These are phyloP conservation scores for Fusarium dimerum DNA, from an alignment of 2,329 filamentous ascomycete genomes.

Conservation along the genomic window DNA sequence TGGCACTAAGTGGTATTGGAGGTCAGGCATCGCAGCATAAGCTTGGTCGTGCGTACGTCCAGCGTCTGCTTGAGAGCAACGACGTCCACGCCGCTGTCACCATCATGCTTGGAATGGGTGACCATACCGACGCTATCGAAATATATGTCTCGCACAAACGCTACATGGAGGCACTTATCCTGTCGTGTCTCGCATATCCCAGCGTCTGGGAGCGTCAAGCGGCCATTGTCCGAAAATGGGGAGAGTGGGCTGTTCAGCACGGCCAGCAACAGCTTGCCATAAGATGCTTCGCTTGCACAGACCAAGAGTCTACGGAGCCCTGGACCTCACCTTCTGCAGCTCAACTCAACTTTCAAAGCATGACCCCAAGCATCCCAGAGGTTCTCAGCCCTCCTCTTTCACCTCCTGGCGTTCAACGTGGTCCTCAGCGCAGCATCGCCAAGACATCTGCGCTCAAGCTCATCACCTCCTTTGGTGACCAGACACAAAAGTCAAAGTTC, in stretches of 20 bases:
- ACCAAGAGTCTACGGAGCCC: slow-evolving; percentile 78
- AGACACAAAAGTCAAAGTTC: slow-evolving; percentile 63
- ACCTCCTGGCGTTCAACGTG: slow-evolving; percentile 64
- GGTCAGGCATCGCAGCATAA: slow-evolving; percentile 78
- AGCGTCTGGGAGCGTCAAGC: slow-evolving; percentile 89
- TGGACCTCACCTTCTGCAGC: slow-evolving; percentile 83
- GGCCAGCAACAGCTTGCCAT: slow-evolving; percentile 89
- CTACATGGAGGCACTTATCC: slow-evolving; percentile 89
- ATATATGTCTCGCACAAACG: slow-evolving; percentile 90
- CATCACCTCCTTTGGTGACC: slow-evolving; percentile 82
- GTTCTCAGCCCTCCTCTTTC: slow-evolving; percentile 72
- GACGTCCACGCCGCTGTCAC: slow-evolving; percentile 92
- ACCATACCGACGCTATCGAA: slow-evolving; percentile 92
- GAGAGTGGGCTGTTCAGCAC: slow-evolving; percentile 84
- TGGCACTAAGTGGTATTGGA: slow-evolving; percentile 88
- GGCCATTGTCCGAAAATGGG: slow-evolving; percentile 90
- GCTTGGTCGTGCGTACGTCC: slow-evolving; percentile 86
- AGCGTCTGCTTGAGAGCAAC: slow-evolving; percentile 83
- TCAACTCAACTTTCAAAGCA: slow-evolving; percentile 57
- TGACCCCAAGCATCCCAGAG: slow-evolving; percentile 58
- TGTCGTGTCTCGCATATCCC: slow-evolving; percentile 82
- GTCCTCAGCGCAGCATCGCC: slow-evolving; percentile 63
- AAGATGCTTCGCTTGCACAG: slow-evolving; percentile 89
- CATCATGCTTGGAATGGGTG: slow-evolving; percentile 88
- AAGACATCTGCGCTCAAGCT: slow-evolving; percentile 86